A percentile compares a stretch with the other conserved stretches of the same genome.
Conservation (phyloP, 495 filamentous ascomycete genomes). For the Penicillium canescens region DNA sequence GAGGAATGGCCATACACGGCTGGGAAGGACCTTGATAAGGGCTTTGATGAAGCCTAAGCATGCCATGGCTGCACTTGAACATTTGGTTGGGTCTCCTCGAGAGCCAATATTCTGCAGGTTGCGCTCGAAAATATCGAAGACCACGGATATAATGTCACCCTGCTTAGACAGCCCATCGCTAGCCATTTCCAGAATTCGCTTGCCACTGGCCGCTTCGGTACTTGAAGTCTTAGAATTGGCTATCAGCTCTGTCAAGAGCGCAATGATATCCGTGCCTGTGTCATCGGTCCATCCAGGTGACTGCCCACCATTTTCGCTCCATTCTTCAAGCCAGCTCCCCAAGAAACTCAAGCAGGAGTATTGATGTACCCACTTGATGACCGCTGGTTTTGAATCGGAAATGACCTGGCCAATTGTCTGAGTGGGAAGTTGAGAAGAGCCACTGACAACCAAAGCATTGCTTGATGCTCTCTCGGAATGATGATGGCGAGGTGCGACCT, state of each 20-base stretch:
- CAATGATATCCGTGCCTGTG: slow-evolving; percentile 62
- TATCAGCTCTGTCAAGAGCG: slow-evolving; percentile 59
- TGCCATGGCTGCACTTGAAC: slow-evolving; percentile 63
- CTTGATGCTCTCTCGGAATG: slow-evolving; percentile 18
- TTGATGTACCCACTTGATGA: slow-evolving; percentile 67
- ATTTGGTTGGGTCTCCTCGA: slow-evolving; percentile 48
- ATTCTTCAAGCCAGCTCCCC: slow-evolving; percentile 69
- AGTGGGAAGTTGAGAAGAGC: slow-evolving; percentile 50
- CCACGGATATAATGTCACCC: slow-evolving; percentile 75
- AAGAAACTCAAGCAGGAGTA: slow-evolving; percentile 79
- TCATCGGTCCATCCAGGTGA: slow-evolving; percentile 42
- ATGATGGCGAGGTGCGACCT: slow-evolving; percentile 19
- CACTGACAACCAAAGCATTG: slow-evolving; percentile 40
- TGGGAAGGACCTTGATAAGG: slow-evolving; percentile 68
- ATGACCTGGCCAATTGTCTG: slow-evolving; percentile 71
- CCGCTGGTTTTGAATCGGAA: slow-evolving; percentile 62
- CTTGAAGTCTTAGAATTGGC: slow-evolving; percentile 31
- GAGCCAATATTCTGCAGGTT: slow-evolving; percentile 64
- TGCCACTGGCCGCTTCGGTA: slow-evolving; percentile 39
- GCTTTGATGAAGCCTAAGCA: slow-evolving; percentile 79
- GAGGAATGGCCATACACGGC: slow-evolving; percentile 86
- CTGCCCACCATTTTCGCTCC: slow-evolving; percentile 41
- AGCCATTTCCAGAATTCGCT: slow-evolving; percentile 63
- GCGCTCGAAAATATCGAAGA: slow-evolving; percentile 82
- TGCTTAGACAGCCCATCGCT: slow-evolving; percentile 72